Conservation (phyloP, 2,329 filamentous ascomycete genomes). For the Lasiodiplodia citricola region DNA sequence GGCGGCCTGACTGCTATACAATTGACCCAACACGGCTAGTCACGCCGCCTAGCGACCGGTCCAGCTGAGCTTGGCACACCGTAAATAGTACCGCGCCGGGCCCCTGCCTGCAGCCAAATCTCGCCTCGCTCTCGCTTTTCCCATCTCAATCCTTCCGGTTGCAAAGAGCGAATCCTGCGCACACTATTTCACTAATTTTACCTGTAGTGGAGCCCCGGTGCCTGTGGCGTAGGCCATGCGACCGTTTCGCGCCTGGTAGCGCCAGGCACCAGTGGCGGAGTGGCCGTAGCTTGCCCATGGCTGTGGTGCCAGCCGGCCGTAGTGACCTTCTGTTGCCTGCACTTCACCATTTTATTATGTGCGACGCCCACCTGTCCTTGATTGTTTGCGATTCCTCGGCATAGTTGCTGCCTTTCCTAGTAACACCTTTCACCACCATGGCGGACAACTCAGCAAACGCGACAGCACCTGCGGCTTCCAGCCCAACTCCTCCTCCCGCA, state of each 20-base stretch:
- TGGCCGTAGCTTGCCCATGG: neutral
- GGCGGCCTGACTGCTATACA: neutral
- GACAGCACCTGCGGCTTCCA: neutral
- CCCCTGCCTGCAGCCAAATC: conserved; percentile 4
- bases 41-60: neutral
- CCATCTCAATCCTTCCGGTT: conserved; percentile 9
- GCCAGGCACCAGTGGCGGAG: conserved; percentile 7
- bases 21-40: conserved; percentile 2
- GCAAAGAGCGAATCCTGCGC: conserved; percentile 5
- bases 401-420: neutral
- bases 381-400: neutral
- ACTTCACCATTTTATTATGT: neutral
- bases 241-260: conserved; percentile 5
- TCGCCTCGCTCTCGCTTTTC: conserved; percentile 20
- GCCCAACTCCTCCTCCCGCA: neutral
- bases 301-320: neutral
- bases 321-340: neutral
- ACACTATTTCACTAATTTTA: neutral
- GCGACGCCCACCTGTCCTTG: neutral
- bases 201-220: neutral
- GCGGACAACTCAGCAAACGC: neutral
- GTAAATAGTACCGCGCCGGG: conserved; percentile 9
- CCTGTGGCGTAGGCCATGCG: conserved; percentile 5
- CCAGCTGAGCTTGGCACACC: neutral
- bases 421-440: neutral